phyloP scores from a whole-genome alignment of 192 early-diverging fungal species.

The Spinellus fusiger region DNA sequence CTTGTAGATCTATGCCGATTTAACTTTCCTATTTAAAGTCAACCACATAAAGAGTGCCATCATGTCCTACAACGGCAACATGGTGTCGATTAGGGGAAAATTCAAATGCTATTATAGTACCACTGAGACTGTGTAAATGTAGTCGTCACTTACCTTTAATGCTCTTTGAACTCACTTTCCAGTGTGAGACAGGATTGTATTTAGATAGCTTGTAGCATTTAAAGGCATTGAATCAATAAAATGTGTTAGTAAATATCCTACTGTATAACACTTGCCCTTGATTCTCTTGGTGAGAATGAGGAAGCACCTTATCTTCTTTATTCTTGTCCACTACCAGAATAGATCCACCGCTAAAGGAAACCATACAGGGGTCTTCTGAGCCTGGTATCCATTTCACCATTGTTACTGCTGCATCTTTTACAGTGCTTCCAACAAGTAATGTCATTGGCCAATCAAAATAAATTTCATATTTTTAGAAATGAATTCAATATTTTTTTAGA shows the following conservation, averaged over 20 bases:
- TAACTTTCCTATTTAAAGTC: conserved; percentile 64
- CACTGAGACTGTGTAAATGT: background rate
- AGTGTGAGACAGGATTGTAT: conserved; percentile 26
- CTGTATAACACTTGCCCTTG: background rate
- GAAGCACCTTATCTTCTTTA: conserved; percentile 68
- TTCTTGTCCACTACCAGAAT: conserved; percentile 84
- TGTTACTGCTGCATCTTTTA: conserved; percentile 62
- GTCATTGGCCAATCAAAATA: background rate
- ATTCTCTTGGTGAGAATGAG: background rate
- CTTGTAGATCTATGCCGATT: background rate
- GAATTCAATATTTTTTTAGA: too few relatives aligned
- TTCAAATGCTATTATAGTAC: conserved; percentile 46
- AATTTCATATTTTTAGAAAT: too few relatives aligned
- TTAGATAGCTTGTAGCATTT: conserved; percentile 6
- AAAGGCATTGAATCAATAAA: conserved; percentile 8
- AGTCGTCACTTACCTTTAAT: conserved; percentile 11
- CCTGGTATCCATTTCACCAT: conserved; percentile 88
- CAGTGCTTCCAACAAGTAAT: conserved; percentile 41
- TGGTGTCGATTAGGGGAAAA: conserved; percentile 85
- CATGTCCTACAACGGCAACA: conserved; percentile 70
- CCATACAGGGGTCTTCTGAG: conserved; percentile 80
- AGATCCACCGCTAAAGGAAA: conserved; percentile 75
- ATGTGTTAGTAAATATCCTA: background rate
- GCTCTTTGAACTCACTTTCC: conserved; percentile 24
- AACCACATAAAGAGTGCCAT: conserved; percentile 76